phyloP scores from a whole-genome alignment of 1,139 yeast species.

The Kurtzmaniella quercitrusa region DNA sequence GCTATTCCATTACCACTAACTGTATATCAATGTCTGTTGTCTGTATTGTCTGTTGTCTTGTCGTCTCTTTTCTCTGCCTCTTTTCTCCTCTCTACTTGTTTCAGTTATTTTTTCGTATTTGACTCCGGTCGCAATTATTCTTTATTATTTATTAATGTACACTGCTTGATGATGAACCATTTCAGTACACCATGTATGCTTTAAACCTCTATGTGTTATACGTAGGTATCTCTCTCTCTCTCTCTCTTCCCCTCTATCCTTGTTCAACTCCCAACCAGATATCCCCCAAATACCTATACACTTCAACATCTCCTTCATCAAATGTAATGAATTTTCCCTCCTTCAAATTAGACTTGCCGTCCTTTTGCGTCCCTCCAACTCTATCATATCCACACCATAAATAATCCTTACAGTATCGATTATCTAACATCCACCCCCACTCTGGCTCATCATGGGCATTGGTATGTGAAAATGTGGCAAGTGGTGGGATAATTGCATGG shows the following conservation, averaged over 20 bases:
- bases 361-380: conserved; percentile 18
- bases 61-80: background rate
- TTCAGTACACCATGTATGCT: too few relatives aligned
- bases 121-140: background rate
- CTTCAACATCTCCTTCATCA: conserved; percentile 16
- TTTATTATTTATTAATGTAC: too few relatives aligned
- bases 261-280: conserved; percentile 20
- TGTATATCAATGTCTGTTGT: too few relatives aligned
- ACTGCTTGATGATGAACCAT: too few relatives aligned
- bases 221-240: too few relatives aligned
- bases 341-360: conserved; percentile 7
- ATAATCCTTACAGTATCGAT: conserved; percentile 28
- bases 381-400: conserved; percentile 37
- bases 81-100: background rate
- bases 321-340: conserved; percentile 21
- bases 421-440: conserved; percentile 24
- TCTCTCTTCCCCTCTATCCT: background rate
- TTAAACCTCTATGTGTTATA: too few relatives aligned
- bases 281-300: conserved; percentile 21
- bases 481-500: conserved; percentile 31
- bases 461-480: conserved; percentile 9
- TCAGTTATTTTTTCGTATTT: background rate
- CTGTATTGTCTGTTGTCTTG: background rate
- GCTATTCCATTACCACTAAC: too few relatives aligned
- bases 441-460: conserved; percentile 25